Percentiles rank a stretch among this genome's conserved stretches.
Evolutionary conservation across 2,329 filamentous ascomycete genomes (phyloP).

Genomic region (Lecanicillium sp.): DNA sequence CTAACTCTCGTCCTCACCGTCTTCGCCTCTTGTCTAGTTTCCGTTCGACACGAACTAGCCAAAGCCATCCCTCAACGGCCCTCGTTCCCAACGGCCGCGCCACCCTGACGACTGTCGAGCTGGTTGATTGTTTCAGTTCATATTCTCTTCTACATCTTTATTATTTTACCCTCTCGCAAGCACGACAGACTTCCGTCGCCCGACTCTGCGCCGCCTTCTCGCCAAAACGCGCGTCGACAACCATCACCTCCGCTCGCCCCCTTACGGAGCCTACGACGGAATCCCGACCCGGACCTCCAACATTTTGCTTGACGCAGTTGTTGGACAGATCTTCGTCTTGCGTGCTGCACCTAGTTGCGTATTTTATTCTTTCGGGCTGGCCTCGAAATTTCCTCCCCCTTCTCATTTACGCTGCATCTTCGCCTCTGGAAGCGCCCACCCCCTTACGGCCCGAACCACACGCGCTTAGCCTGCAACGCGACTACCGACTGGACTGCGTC

Average conservation of each 20-base stretch:
- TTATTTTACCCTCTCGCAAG: constrained; percentile 7
- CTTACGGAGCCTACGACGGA: constrained; percentile 30
- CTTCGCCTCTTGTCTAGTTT: constrained; percentile 17
- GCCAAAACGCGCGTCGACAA: constrained; percentile 8
- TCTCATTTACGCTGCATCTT: constrained; percentile 24
- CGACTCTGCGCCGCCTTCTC: constrained; percentile 22
- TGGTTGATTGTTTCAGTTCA: neutral
- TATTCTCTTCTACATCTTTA: neutral
- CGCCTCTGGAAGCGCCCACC: constrained; percentile 31
- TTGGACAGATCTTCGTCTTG: constrained; percentile 27
- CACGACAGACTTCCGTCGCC: constrained; percentile 13
- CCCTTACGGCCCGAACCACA: constrained; percentile 14
- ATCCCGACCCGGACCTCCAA: constrained; percentile 23
- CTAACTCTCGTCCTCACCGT: constrained; percentile 20
- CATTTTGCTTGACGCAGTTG: constrained; percentile 43
- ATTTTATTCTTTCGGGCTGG: constrained; percentile 37
- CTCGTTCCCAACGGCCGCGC: neutral
- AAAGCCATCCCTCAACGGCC: neutral
- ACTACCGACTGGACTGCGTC: constrained; percentile 15
- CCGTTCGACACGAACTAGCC: constrained; percentile 12
- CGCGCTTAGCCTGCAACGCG: constrained; percentile 16
- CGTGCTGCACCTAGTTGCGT: constrained; percentile 20
- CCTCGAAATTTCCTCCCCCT: constrained; percentile 31
- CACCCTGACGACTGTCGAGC: neutral
- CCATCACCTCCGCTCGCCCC: constrained; percentile 28